Conservation (phyloP, 306 rosid species). For the Rosa persica region DNA sequence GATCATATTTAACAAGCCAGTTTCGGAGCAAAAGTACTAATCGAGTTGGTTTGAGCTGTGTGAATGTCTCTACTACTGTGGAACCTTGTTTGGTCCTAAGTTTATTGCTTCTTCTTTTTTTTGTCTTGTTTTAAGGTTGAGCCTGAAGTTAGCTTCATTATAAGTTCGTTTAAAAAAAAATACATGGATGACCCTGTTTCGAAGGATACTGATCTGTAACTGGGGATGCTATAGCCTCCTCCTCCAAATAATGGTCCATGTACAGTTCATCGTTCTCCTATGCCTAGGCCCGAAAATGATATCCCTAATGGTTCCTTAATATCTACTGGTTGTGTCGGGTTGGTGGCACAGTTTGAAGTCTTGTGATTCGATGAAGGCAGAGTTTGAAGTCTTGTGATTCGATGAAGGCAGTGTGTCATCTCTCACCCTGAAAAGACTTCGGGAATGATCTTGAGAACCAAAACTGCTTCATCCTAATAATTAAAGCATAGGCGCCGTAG, state of each 20-base stretch:
- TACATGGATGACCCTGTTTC: not conserved
- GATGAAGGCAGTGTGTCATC: conserved; percentile 21
- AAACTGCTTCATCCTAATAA: conserved; percentile 52
- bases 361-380: not conserved
- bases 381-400: not conserved
- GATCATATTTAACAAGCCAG: not conserved
- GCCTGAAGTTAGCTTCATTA: not conserved
- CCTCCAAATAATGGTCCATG: not conserved
- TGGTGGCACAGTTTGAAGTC: not conserved
- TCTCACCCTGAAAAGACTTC: conserved; percentile 35
- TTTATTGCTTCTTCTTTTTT: not conserved
- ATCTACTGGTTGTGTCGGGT: not conserved
- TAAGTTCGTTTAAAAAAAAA: not conserved
- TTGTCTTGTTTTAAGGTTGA: not conserved
- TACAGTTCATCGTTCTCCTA: not conserved
- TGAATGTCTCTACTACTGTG: not conserved
- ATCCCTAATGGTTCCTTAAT: not conserved
- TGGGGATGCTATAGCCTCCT: not conserved
- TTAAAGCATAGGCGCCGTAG: conserved; percentile 53
- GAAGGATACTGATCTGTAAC: not conserved
- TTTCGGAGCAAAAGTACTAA: no score
- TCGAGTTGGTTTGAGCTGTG: not conserved
- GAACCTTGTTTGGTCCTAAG: conserved; percentile 16
- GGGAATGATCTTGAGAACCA: conserved; percentile 55
- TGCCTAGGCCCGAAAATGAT: conserved; percentile 3